These are phyloP conservation scores for Penicillium sp. DNA, from an alignment of 2,329 filamentous ascomycete genomes.

Conservation along the genomic window DNA sequence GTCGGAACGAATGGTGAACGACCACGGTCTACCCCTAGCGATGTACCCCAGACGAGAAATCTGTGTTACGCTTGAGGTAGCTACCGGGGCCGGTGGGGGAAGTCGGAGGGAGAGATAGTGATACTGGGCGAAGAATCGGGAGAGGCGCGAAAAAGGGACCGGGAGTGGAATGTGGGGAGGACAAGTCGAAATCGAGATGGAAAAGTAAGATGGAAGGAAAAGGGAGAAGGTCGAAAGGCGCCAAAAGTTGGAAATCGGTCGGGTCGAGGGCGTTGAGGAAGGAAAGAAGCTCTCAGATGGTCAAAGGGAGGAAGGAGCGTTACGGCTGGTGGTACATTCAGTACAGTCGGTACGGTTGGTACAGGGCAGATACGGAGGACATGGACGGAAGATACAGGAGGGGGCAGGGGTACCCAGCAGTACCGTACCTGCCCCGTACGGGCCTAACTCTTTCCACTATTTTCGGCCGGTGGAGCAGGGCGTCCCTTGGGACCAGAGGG, in stretches of 20 bases:
- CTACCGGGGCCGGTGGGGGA: slow-evolving; percentile 31
- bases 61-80: slow-evolving; percentile 45
- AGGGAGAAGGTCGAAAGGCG: slow-evolving; percentile 1
- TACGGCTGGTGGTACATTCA: slow-evolving; percentile 4
- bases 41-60: slow-evolving; percentile 41
- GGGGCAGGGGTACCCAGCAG: neutral
- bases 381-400: slow-evolving; percentile 1
- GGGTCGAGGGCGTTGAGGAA: slow-evolving; percentile 9
- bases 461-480: slow-evolving; percentile 8
- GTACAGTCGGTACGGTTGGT: neutral
- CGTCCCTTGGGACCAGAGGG: slow-evolving; percentile 6
- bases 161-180: slow-evolving; percentile 12
- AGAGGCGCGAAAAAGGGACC: slow-evolving; percentile 16
- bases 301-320: slow-evolving; percentile 14
- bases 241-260: slow-evolving; percentile 6
- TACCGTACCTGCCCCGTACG: slow-evolving; percentile 4
- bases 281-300: slow-evolving; percentile 9
- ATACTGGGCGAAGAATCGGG: slow-evolving; percentile 18
- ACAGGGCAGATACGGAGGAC: neutral
- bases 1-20: slow-evolving; percentile 22
- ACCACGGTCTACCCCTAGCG: slow-evolving; percentile 43
- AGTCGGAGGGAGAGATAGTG: slow-evolving; percentile 17
- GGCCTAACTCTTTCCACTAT: slow-evolving; percentile 2
- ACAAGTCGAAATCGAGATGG: slow-evolving; percentile 11
- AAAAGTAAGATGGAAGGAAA: slow-evolving; percentile 2